Conservation (phyloP, 345 rosid species). For the Xanthoceras sorbifolium region DNA sequence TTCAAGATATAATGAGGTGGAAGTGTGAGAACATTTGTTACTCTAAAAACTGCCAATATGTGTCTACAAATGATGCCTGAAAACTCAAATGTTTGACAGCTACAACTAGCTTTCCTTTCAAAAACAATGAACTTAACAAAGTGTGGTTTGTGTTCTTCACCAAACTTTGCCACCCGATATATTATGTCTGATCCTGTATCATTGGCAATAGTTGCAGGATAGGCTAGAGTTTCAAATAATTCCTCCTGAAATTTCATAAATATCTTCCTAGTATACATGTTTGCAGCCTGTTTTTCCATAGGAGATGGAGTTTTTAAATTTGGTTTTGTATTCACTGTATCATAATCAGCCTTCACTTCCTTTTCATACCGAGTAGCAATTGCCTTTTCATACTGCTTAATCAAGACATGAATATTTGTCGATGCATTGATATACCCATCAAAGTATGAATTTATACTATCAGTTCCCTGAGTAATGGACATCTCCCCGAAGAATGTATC, state of each 20-base stretch:
- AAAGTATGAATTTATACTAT: slow-evolving; percentile 43
- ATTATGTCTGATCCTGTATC: slow-evolving; percentile 34
- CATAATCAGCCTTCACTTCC: slow-evolving; percentile 54
- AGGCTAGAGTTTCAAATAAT: slow-evolving; percentile 51
- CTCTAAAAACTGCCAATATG: slow-evolving; percentile 48
- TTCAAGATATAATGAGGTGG: slow-evolving; percentile 46
- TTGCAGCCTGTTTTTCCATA: slow-evolving; percentile 52
- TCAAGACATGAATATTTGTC: slow-evolving; percentile 34
- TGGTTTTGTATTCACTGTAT: slow-evolving; percentile 39
- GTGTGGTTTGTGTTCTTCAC: slow-evolving; percentile 40
- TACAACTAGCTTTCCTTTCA: slow-evolving; percentile 45
- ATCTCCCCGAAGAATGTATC: slow-evolving; percentile 48
- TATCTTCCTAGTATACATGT: slow-evolving; percentile 46
- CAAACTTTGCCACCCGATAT: slow-evolving; percentile 45
- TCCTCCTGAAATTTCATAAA: slow-evolving; percentile 53
- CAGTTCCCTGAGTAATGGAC: slow-evolving; percentile 37
- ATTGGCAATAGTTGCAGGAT: slow-evolving; percentile 34
- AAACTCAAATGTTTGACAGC: slow-evolving; percentile 57
- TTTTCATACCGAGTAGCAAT: slow-evolving; percentile 35
- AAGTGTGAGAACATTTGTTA: slow-evolving; percentile 49
- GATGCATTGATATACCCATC: slow-evolving; percentile 58
- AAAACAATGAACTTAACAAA: slow-evolving; percentile 40
- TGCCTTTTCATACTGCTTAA: slow-evolving; percentile 49
- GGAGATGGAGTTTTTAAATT: slow-evolving; percentile 53
- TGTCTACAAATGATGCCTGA: slow-evolving; percentile 54